These are phyloP conservation scores for Fragosphaeria purpurea DNA, from an alignment of 2,329 filamentous ascomycete genomes.

Conservation along the genomic window DNA sequence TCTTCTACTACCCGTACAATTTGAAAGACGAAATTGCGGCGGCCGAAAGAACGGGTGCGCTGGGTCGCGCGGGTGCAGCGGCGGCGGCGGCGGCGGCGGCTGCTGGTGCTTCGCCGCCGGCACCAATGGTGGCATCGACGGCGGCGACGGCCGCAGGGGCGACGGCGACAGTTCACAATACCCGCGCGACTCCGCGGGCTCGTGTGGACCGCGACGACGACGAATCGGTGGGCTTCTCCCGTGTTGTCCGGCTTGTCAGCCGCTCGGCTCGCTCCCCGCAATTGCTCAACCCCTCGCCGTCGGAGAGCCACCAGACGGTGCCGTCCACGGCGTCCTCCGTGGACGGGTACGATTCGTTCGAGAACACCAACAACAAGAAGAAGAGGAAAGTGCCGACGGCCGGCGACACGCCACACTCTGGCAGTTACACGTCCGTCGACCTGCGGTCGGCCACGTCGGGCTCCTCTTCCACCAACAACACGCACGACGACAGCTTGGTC, in stretches of 20 bases:
- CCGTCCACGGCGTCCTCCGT: constrained; percentile 60
- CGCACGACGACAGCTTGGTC: constrained; percentile 3
- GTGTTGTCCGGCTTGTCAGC: constrained; percentile 5
- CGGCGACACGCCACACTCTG: constrained; percentile 50
- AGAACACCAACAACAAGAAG: constrained; percentile 99
- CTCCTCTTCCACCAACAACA: constrained; percentile 11
- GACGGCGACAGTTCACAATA: background rate
- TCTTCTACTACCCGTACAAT: constrained; percentile 67
- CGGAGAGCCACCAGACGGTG: constrained; percentile 33
- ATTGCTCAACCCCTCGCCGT: background rate
- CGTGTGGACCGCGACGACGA: constrained; percentile 48
- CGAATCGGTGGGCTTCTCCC: constrained; percentile 22
- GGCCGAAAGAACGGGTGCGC: constrained; percentile 29
- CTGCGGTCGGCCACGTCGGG: constrained; percentile 19
- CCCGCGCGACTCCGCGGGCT: background rate
- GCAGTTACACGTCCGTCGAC: constrained; percentile 30
- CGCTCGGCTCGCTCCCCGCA: constrained; percentile 4
- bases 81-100: background rate
- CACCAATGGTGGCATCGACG: background rate
- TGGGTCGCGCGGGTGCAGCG: background rate
- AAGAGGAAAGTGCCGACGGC: constrained; percentile 95
- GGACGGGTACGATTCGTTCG: constrained; percentile 93
- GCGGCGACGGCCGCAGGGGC: background rate
- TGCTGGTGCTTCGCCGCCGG: background rate
- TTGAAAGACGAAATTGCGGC: constrained; percentile 35